Evolutionary conservation across 257 asterid genomes (phyloP).

Genomic region (Vinca minor): DNA sequence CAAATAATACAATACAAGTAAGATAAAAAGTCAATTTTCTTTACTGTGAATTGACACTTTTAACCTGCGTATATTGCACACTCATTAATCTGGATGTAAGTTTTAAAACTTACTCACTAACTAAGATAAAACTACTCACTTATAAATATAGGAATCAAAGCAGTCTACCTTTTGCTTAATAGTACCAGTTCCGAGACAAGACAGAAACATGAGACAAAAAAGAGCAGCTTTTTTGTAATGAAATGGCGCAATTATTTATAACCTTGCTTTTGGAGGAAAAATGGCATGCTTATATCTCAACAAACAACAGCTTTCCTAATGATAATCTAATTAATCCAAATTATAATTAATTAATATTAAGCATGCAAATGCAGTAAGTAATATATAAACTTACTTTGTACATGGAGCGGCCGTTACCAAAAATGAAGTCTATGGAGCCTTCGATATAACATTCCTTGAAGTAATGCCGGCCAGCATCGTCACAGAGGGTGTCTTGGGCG

Average conservation of each 20-base stretch:
- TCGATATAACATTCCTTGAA: constrained; percentile 85
- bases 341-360: not conserved
- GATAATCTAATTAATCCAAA: not conserved
- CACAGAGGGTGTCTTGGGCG: constrained; percentile 88
- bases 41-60: too few species aligned
- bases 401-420: constrained; percentile 89
- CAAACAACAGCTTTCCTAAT: not conserved
- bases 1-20: too few species aligned
- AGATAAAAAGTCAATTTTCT: too few species aligned
- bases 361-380: not conserved
- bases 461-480: constrained; percentile 89
- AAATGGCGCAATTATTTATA: constrained; percentile 6
- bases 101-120: too few species aligned
- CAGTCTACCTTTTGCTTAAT: constrained; percentile 10
- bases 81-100: too few species aligned
- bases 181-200: constrained; percentile 14
- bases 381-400: constrained; percentile 41
- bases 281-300: not conserved
- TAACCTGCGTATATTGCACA: too few species aligned
- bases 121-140: too few species aligned
- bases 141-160: too few species aligned
- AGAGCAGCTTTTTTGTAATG: constrained; percentile 20
- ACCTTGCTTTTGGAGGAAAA: not conserved
- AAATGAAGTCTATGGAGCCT: constrained; percentile 90
- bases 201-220: constrained; percentile 18